These are phyloP conservation scores for Colletotrichum filicis DNA, from an alignment of 2,329 filamentous ascomycete species.

Conservation along the genomic window DNA sequence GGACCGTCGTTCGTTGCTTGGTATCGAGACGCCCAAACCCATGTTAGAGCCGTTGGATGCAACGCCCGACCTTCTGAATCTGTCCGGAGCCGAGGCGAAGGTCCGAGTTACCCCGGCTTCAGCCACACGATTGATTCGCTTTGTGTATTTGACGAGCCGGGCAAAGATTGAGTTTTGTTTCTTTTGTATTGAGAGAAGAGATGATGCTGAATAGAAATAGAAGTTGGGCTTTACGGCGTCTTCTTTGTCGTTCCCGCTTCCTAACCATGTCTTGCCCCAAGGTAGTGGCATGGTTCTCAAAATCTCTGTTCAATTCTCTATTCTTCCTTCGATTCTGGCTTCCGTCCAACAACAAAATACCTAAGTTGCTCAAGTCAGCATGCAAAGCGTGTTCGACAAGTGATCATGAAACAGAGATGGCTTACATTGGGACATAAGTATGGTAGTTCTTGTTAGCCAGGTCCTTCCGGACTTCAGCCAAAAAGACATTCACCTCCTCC, in stretches of 20 bases:
- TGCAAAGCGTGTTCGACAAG: background rate
- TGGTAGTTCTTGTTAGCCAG: background rate
- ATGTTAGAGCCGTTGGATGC: background rate
- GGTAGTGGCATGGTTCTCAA: no score
- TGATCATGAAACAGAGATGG: background rate
- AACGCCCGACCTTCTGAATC: background rate
- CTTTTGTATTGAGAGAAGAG: no score
- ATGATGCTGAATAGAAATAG: background rate
- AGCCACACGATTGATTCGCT: background rate
- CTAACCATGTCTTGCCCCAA: no score
- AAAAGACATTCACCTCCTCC: no score
- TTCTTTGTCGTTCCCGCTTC: no score
- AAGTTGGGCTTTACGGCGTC: no score
- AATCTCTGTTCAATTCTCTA: background rate
- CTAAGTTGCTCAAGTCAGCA: background rate
- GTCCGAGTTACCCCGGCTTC: background rate
- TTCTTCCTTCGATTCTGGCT: background rate
- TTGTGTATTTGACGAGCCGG: background rate
- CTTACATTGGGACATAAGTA: background rate
- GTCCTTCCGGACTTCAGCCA: background rate
- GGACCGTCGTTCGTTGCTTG: background rate
- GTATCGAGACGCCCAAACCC: background rate
- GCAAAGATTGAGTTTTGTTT: background rate
- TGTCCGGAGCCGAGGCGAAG: background rate
- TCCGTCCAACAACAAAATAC: background rate